Conservation (phyloP, 2,329 filamentous ascomycete species). For the Cytospora chrysosperma region DNA sequence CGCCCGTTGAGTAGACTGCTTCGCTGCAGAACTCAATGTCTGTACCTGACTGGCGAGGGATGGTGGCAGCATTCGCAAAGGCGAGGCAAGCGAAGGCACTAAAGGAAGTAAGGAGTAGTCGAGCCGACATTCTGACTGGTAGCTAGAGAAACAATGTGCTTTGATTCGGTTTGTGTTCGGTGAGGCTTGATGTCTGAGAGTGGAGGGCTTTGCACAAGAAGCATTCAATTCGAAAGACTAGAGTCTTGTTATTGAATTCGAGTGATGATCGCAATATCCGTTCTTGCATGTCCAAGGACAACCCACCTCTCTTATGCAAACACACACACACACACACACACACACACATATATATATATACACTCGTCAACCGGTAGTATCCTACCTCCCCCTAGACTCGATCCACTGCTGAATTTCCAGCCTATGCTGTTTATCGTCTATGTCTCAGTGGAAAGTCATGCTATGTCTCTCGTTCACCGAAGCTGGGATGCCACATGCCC, state of each 20-base stretch:
- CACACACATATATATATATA: too few species aligned
- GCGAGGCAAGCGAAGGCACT: background rate
- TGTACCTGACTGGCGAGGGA: background rate
- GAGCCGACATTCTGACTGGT: background rate
- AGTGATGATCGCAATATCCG: background rate
- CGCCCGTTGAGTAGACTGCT: slow-evolving; percentile 8
- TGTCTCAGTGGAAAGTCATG: background rate
- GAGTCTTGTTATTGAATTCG: background rate
- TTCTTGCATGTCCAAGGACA: too few species aligned
- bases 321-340: too few species aligned
- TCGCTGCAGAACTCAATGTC: slow-evolving; percentile 15
- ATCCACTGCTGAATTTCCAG: background rate
- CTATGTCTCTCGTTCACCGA: background rate
- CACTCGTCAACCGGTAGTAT: background rate
- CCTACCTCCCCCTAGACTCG: too few species aligned
- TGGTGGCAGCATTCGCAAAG: background rate
- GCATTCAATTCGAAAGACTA: background rate
- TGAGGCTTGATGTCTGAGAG: background rate
- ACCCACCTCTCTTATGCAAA: too few species aligned
- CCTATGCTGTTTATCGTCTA: background rate
- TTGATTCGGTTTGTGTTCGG: background rate
- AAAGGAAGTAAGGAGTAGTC: background rate
- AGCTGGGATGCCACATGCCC: background rate
- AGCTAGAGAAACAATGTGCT: too few species aligned
- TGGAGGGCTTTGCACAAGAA: background rate